A percentile compares a stretch with the other conserved stretches of the same genome.
phyloP scores from a whole-genome alignment of 305 asterid species.

The Solanum hybrid region DNA sequence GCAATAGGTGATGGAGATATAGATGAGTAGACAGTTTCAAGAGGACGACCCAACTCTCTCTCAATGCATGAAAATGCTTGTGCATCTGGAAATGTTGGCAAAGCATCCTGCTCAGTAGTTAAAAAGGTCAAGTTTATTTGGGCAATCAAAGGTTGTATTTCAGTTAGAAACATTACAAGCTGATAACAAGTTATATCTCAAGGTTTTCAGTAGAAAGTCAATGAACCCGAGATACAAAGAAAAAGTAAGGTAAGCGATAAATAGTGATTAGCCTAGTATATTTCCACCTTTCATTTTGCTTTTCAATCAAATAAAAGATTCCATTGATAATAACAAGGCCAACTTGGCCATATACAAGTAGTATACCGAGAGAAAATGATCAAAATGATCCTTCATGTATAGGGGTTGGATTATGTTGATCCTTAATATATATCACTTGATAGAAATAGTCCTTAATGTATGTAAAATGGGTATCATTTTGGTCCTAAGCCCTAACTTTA shows the following conservation, averaged over 20 bases:
- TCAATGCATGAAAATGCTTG: constrained; percentile 93
- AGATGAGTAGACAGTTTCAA: constrained; percentile 68
- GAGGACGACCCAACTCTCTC: constrained; percentile 72
- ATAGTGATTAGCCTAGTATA: neutral
- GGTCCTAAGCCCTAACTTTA: neutral
- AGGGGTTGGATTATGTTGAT: neutral
- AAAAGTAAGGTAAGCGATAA: neutral
- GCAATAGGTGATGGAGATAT: constrained; percentile 95
- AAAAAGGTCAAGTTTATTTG: neutral
- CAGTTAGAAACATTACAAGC: neutral
- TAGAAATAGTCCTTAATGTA: neutral
- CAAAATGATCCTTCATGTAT: neutral
- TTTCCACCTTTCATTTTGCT: neutral
- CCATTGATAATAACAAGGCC: neutral
- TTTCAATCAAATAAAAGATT: neutral
- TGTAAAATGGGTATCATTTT: neutral
- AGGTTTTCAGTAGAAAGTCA: neutral
- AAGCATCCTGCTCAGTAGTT: constrained; percentile 64
- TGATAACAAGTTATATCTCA: neutral
- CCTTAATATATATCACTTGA: neutral
- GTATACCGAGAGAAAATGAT: neutral
- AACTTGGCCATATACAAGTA: neutral
- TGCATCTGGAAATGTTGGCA: constrained; percentile 95
- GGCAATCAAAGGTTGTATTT: neutral
- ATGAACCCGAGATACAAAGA: neutral